Conservation (phyloP, 495 filamentous ascomycete genomes). For the Penicillium herquei region DNA sequence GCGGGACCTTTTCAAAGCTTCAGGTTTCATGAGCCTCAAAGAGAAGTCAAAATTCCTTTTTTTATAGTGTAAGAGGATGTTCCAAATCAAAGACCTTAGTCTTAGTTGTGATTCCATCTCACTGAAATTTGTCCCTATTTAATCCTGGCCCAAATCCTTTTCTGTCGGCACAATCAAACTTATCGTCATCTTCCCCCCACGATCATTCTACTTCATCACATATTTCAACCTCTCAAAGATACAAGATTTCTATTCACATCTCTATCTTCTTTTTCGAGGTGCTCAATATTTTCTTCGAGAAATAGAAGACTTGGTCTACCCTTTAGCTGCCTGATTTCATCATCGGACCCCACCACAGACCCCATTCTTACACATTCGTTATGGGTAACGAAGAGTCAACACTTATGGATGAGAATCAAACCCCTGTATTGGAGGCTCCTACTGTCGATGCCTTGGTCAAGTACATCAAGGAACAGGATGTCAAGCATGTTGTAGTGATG, state of each 20-base stretch:
- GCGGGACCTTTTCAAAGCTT: slow-evolving; percentile 4
- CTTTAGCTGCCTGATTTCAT: slow-evolving; percentile 6
- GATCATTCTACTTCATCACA: neutral
- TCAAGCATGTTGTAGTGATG: slow-evolving; percentile 77
- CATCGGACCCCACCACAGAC: slow-evolving; percentile 38
- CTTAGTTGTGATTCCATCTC: neutral
- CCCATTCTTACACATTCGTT: slow-evolving; percentile 14
- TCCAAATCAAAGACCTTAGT: neutral
- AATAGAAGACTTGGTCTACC: neutral
- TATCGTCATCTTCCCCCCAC: neutral
- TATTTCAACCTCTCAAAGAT: neutral
- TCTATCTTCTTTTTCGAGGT: neutral
- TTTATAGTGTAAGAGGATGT: neutral
- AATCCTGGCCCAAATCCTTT: neutral
- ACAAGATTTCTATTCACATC: neutral
- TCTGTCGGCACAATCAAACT: slow-evolving; percentile 1
- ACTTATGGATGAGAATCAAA: slow-evolving; percentile 60
- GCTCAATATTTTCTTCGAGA: neutral
- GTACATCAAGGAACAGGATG: slow-evolving; percentile 66
- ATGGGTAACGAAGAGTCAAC: slow-evolving; percentile 74
- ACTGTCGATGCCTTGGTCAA: slow-evolving; percentile 71
- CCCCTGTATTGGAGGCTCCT: slow-evolving; percentile 64
- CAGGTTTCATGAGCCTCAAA: slow-evolving; percentile 1
- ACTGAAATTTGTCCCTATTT: neutral
- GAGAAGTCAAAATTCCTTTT: neutral